A percentile compares a stretch with the other conserved stretches of the same genome.
Conservation (phyloP, 2,329 filamentous ascomycete genomes). For the Sporothrix inflata region DNA sequence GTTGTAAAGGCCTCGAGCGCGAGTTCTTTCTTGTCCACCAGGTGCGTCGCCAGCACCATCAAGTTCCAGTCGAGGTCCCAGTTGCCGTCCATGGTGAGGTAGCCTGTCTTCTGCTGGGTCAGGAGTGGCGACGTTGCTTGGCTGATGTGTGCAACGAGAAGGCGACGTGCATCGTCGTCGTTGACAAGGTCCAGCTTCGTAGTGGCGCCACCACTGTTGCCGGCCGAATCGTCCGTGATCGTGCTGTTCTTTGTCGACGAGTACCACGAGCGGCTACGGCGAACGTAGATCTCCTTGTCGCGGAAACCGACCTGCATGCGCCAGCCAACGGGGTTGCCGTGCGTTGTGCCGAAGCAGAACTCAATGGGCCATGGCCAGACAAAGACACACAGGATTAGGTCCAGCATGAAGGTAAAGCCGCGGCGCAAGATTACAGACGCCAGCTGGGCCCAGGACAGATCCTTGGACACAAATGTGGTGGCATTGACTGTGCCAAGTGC, state of each 20-base stretch:
- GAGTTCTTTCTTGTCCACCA: conserved; percentile 67
- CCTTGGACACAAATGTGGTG: conserved; percentile 63
- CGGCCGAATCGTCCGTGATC: background rate
- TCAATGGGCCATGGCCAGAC: conserved; percentile 74
- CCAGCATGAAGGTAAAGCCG: conserved; percentile 68
- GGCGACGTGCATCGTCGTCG: conserved; percentile 53
- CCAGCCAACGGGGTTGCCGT: conserved; percentile 71
- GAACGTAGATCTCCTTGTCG: conserved; percentile 78
- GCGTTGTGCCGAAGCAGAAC: conserved; percentile 64
- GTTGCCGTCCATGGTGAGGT: conserved; percentile 78
- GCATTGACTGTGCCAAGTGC: conserved; percentile 68
- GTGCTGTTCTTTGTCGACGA: conserved; percentile 31
- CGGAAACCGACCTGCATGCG: conserved; percentile 74
- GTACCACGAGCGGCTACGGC: conserved; percentile 76
- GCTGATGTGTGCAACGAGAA: conserved; percentile 65
- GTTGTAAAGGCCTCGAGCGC: conserved; percentile 70
- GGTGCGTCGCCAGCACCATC: conserved; percentile 73
- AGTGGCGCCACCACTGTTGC: background rate
- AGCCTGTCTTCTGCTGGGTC: conserved; percentile 79
- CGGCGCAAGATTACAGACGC: conserved; percentile 61
- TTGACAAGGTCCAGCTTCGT: conserved; percentile 57
- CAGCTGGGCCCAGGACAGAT: conserved; percentile 61
- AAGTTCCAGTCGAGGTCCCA: conserved; percentile 86
- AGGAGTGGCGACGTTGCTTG: conserved; percentile 70
- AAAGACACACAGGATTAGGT: conserved; percentile 70